These are phyloP conservation scores for Eucalyptus cloeziana DNA, from an alignment of 345 rosid species.

Conservation along the genomic window DNA sequence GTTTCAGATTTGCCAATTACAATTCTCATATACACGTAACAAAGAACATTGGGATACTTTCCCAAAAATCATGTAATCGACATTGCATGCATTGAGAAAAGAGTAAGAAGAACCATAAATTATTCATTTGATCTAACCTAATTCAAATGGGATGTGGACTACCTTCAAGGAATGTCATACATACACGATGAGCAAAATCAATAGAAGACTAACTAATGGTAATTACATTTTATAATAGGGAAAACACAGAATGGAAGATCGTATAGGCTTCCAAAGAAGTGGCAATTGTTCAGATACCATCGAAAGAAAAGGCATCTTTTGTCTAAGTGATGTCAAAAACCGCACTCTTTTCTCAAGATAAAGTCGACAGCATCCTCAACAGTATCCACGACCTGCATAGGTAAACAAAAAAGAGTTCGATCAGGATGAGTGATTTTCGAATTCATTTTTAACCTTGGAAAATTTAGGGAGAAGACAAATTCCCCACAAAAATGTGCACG, in stretches of 20 bases:
- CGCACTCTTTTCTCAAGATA: conserved; percentile 39
- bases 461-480: background rate
- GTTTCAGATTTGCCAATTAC: background rate
- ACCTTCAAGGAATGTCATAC: background rate
- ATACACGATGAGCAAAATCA: background rate
- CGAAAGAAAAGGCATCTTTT: background rate
- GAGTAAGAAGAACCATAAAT: background rate
- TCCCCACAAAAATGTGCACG: background rate
- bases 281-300: background rate
- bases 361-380: conserved; percentile 79
- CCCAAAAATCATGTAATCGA: background rate
- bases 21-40: background rate
- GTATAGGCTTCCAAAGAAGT: background rate
- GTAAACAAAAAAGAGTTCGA: background rate
- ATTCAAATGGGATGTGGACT: background rate
- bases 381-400: conserved; percentile 63
- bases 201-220: background rate
- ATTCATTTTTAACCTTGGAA: background rate
- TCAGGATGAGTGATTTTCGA: background rate
- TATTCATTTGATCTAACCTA: background rate
- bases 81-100: background rate
- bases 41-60: background rate
- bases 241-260: background rate
- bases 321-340: background rate
- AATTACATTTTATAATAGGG: background rate